Evolutionary conservation across 352 stramenopile genomes (phyloP).

Genomic region (Phytophthora pluvialis): DNA sequence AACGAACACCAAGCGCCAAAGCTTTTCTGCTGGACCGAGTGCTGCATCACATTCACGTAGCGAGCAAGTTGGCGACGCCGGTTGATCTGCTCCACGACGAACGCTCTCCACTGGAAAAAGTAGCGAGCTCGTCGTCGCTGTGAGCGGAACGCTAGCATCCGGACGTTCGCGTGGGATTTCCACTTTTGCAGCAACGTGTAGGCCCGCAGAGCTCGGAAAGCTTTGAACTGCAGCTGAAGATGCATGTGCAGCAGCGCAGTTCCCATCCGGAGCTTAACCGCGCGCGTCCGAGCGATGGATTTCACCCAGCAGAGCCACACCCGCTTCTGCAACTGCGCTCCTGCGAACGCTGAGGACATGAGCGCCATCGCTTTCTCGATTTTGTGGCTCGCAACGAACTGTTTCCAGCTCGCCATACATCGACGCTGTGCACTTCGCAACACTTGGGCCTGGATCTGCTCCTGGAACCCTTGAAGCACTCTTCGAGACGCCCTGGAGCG

Average conservation of each 20-base stretch:
- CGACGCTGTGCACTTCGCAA: slow-evolving; percentile 26
- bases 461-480: slow-evolving; percentile 28
- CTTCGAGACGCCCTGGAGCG: slow-evolving; percentile 15
- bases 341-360: slow-evolving; percentile 36
- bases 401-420: slow-evolving; percentile 29
- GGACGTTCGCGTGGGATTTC: slow-evolving; percentile 3
- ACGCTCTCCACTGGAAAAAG: slow-evolving; percentile 37
- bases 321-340: slow-evolving; percentile 23
- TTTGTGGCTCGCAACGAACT: slow-evolving; percentile 41
- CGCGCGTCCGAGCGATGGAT: slow-evolving; percentile 6
- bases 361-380: slow-evolving; percentile 37
- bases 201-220: slow-evolving; percentile 21
- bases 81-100: not conserved
- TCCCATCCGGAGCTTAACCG: slow-evolving; percentile 30
- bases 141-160: not conserved
- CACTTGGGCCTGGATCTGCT: slow-evolving; percentile 28
- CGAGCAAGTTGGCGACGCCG: slow-evolving; percentile 33
- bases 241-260: slow-evolving; percentile 38
- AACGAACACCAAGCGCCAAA: slow-evolving; percentile 48
- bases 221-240: slow-evolving; percentile 26
- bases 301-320: slow-evolving; percentile 31
- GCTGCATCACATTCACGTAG: slow-evolving; percentile 49
- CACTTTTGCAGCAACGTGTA: slow-evolving; percentile 15
- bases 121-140: not conserved
- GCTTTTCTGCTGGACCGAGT: slow-evolving; percentile 43